Conservation (phyloP, 306 rosid genomes). For the Morella rubra region DNA sequence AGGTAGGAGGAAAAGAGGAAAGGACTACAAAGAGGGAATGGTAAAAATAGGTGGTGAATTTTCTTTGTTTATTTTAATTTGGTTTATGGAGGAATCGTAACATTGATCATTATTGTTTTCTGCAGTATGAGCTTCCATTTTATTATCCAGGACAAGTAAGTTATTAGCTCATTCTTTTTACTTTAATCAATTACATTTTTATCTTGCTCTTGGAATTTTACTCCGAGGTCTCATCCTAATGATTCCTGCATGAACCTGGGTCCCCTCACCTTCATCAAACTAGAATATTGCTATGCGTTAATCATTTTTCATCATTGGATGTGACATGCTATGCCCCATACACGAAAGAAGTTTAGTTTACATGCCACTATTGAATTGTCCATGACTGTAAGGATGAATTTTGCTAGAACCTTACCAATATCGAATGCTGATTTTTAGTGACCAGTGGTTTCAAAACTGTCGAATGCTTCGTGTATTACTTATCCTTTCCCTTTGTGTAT, state of each 20-base stretch:
- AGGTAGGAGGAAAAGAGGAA: constrained; percentile 96
- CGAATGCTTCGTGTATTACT: neutral
- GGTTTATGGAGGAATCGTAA: constrained; percentile 16
- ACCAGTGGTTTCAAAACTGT: neutral
- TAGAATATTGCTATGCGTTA: neutral
- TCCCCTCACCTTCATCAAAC: neutral
- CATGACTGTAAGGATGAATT: neutral
- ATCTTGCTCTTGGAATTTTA: constrained; percentile 7
- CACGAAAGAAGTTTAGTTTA: constrained; percentile 21
- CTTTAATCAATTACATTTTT: constrained; percentile 16
- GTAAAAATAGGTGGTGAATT: constrained; percentile 35
- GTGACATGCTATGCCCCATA: constrained; percentile 7
- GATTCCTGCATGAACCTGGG: constrained; percentile 10
- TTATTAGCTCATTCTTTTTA: constrained; percentile 20
- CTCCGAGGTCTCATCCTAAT: constrained; percentile 3
- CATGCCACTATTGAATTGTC: neutral
- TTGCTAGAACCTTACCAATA: neutral
- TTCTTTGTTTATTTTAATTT: constrained; percentile 6
- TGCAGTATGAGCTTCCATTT: constrained; percentile 98
- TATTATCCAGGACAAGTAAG: constrained; percentile 98
- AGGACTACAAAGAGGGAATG: constrained; percentile 94
- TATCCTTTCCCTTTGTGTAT: neutral
- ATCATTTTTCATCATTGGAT: neutral
- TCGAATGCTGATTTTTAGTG: neutral
- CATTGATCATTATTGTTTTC: constrained; percentile 30